A percentile compares a stretch with the other conserved stretches of the same genome.
Conservation (phyloP, 805 yeast species). For the Zygosaccharomyces siamensis region DNA sequence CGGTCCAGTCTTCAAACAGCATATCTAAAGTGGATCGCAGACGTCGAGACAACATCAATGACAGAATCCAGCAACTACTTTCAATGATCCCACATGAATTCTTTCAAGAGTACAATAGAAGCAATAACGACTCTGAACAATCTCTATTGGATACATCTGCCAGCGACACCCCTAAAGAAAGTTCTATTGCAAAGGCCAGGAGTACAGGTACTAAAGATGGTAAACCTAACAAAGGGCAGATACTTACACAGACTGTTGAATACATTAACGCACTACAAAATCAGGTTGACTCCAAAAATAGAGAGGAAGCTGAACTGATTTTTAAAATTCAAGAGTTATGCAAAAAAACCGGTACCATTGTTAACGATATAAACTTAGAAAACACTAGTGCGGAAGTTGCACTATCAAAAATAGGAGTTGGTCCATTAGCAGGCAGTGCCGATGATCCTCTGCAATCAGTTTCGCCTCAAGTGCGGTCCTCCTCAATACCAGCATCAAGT, state of each 20-base stretch:
- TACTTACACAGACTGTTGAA: conserved; percentile 68
- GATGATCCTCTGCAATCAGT: conserved; percentile 3
- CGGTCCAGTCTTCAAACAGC: conserved; percentile 21
- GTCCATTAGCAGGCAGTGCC: conserved; percentile 50
- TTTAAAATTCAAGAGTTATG: conserved; percentile 54
- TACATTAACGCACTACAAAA: conserved; percentile 64
- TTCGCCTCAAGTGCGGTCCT: not conserved
- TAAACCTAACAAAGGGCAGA: conserved; percentile 81
- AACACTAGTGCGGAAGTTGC: conserved; percentile 78
- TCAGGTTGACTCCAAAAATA: conserved; percentile 69
- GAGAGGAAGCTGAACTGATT: conserved; percentile 70
- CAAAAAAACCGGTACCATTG: conserved; percentile 39
- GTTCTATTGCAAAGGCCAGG: conserved; percentile 27
- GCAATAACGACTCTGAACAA: conserved; percentile 11
- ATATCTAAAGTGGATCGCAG: conserved; percentile 38
- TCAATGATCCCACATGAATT: conserved; percentile 42
- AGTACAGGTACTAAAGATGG: conserved; percentile 75
- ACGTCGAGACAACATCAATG: conserved; percentile 54
- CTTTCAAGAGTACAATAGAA: conserved; percentile 38
- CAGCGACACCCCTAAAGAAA: conserved; percentile 12
- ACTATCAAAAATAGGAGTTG: conserved; percentile 74
- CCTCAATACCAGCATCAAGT: not conserved
- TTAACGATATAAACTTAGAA: conserved; percentile 42
- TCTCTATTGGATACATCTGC: conserved; percentile 12
- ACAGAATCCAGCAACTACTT: conserved; percentile 50